Base-by-base conservation (phyloP, 179 eudicot genomes). In the Heliamphora pulchella region DNA sequence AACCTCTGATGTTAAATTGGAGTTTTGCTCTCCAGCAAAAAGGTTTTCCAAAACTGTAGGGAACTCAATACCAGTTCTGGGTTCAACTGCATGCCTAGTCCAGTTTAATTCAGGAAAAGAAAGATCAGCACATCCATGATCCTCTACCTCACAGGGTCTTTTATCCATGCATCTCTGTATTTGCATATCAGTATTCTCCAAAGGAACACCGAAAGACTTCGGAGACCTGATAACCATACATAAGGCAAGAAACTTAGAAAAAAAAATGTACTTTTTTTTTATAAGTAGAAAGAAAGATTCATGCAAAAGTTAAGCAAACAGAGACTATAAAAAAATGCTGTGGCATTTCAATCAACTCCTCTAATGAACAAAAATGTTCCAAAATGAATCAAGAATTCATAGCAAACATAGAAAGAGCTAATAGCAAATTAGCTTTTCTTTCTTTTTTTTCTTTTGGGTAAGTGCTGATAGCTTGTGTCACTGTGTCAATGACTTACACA, bases 31-130 rank as follows among this genome's bases (percentile, higher is more conserved):
- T 80, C 87, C 88, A 63, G 85, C 86, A 67, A 89, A 76, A 72
- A 76, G 46, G 76, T 83, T 85, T 46, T 87, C 88, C 81, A 93
- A 80, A 17, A 92, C 81, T 18, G 88, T 84, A 58, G 98, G 98
- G 78, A 95, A 95, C 87, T 90, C 89, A 50, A 95, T 92, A 59
- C 97, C 97, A 53, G 98, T 95, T 86, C 85, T 86, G 53, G 97
- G 97, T 84, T 95, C 98, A 67, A 90, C 87, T 71, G 87, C 83
- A 83, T 89, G 86, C 79, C 85, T 88, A 43, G 81, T 81, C 91
- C 93, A 88, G 79, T 82, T 82, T 2, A 86, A 71, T 77, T 80
- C 85, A 41, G 83, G 85, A 75, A 85, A 54, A 74, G 84, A 84
- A 87, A 75, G 81, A 80, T 82, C 85, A 62, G 82, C 82, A 85